A percentile compares a stretch with the other conserved stretches of the same genome.
Conservation (phyloP, 2,329 filamentous ascomycete species). For the Aspergillus calidoustus region DNA sequence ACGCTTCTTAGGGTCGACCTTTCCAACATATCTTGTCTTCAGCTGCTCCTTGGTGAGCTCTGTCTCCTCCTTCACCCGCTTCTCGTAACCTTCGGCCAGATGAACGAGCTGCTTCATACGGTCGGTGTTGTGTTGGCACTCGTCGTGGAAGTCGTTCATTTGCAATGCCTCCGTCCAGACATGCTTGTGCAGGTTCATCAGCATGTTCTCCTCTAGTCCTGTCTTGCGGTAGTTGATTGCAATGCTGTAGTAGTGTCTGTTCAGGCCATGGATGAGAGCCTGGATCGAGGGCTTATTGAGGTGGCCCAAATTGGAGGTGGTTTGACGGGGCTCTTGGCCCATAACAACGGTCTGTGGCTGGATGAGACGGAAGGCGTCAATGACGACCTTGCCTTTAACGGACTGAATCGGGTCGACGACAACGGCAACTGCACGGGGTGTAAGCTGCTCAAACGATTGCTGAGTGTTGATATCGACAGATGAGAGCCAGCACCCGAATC, state of each 20-base stretch:
- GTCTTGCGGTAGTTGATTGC: constrained; percentile 98
- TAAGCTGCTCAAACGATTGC: constrained; percentile 99
- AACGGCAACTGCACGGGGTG: constrained; percentile 92
- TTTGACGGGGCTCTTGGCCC: constrained; percentile 95
- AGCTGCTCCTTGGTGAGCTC: constrained; percentile 96
- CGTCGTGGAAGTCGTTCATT: constrained; percentile 92
- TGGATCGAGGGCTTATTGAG: constrained; percentile 99
- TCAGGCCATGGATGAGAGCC: constrained; percentile 95
- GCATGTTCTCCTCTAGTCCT: constrained; percentile 96
- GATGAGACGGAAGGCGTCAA: constrained; percentile 97
- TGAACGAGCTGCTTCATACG: constrained; percentile 84
- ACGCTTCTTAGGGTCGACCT: constrained; percentile 98
- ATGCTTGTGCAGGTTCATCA: constrained; percentile 99
- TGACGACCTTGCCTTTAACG: constrained; percentile 99
- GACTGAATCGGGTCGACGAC: constrained; percentile 99
- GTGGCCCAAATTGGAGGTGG: constrained; percentile 95
- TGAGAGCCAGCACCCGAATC: constrained; percentile 98
- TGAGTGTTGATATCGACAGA: constrained; percentile 99
- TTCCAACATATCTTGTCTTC: constrained; percentile 98
- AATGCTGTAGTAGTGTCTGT: constrained; percentile 99
- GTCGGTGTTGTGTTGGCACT: constrained; percentile 85
- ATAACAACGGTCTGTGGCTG: constrained; percentile 98
- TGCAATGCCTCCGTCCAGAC: constrained; percentile 97
- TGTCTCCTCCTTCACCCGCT: constrained; percentile 97
- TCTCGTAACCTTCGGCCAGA: constrained; percentile 95